Percentiles rank a stretch among this genome's conserved stretches.
phyloP scores from a whole-genome alignment of 257 asterid species.

The Nicotiana paniculata region DNA sequence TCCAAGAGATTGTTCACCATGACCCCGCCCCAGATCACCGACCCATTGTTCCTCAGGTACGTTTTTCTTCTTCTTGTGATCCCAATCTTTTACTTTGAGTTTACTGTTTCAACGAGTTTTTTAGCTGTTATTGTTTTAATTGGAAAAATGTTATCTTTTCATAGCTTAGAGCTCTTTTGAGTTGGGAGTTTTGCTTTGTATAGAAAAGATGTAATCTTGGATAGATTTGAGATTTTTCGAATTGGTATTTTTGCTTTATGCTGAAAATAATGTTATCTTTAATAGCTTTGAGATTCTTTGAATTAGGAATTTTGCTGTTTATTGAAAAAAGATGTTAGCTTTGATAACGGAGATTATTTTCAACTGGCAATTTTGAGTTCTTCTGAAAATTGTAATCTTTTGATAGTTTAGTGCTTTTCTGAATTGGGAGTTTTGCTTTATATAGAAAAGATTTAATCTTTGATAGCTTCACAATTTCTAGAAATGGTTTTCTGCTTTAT shows the following conservation, averaged over 20 bases:
- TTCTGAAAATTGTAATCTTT: background rate
- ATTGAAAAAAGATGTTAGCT: background rate
- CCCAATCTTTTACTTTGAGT: background rate
- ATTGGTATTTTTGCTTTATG: background rate
- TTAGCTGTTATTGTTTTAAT: background rate
- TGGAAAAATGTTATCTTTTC: background rate
- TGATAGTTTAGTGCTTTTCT: background rate
- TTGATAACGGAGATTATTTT: background rate
- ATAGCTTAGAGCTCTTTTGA: background rate
- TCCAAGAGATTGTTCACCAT: slow-evolving; percentile 56
- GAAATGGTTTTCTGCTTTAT: background rate
- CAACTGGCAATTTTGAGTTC: background rate
- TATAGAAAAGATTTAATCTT: background rate
- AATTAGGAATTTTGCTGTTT: background rate
- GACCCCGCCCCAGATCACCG: slow-evolving; percentile 69
- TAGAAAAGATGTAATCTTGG: background rate
- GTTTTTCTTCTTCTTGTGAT: background rate
- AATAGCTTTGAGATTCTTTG: background rate
- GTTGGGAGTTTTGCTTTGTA: background rate
- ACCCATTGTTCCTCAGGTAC: slow-evolving; percentile 44
- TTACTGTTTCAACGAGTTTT: background rate
- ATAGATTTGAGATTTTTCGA: background rate
- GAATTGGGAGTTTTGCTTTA: background rate
- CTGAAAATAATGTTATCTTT: background rate
- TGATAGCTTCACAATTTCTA: background rate